Base-by-base conservation (phyloP, 495 filamentous ascomycete species). In the Melanomma pulvis-pyrius region DNA sequence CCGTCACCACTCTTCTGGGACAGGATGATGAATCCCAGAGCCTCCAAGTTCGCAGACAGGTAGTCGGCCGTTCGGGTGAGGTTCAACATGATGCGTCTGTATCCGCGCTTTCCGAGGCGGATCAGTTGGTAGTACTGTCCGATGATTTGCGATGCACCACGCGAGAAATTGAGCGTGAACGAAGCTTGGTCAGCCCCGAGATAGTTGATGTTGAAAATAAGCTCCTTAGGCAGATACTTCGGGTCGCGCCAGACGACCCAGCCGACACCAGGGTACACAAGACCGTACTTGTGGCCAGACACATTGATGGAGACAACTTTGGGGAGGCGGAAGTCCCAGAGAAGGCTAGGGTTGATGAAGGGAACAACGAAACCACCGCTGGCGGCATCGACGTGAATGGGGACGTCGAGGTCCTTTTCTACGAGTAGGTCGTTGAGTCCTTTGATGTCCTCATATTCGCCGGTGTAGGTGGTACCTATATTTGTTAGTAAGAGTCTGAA, bases 181-280 rank as follows among this genome's bases (percentile, higher is more conserved):
- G 91, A 96, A n/a, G 92, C 87, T 78, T 97, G 92, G 70, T 97
- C 91, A 25, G 92, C 90, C 58, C 92, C 92, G 1, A 97, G 88
- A 75, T 97, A 97, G 80, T 97, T 97, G 83, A 96, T 93, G 82
- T 96, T 96, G 85, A 97, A 97, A 72, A 97, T 90, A 39, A 97
- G 87, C 74, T 96, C 92, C 75, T 93, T 81, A 24, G 92, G 92
- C 0, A 97, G 82, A 76, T 82, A 96, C 72, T 93, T 86, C 1
- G 90, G 89, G 34, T 87, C 83, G 32, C 92, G 85, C 92, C 92
- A 97, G 66, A 96, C 83, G 22, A 92, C 88, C 92, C 92, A 97
- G 64, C 92, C 92, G 30, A 97, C 89, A 74, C 92, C 92, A 13
- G 92, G 92, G 76, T 96, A 96, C 58, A 96, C 87, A 54, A 75